phyloP scores from a whole-genome alignment of 768 basidiomycete species.

The Kwoniella bestiolae region DNA sequence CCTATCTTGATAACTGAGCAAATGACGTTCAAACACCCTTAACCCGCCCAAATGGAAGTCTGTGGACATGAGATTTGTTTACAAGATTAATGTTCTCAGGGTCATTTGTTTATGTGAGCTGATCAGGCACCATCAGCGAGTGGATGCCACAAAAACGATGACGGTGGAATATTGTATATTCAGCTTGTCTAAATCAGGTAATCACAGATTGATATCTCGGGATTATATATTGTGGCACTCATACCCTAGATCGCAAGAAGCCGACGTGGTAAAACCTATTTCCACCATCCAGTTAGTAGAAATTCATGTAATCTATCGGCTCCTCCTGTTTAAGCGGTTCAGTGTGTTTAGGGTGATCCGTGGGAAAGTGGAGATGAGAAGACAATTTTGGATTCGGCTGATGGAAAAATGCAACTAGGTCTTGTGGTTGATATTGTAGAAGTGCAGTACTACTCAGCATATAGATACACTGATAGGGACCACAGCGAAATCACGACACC shows the following conservation, averaged over 20 bases:
- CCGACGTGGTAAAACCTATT: not conserved
- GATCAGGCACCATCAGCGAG: slow-evolving; percentile 26
- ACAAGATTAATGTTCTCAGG: slow-evolving; percentile 12
- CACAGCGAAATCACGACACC: too few relatives aligned
- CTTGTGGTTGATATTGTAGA: too few relatives aligned
- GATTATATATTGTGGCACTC: not conserved
- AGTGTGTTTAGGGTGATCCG: not conserved
- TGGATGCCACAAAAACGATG: not conserved
- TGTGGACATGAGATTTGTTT: slow-evolving; percentile 11
- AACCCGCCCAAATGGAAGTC: not conserved
- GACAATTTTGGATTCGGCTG: slow-evolving; percentile 11
- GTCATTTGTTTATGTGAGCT: slow-evolving; percentile 7
- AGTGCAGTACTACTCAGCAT: too few relatives aligned
- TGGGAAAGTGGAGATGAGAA: slow-evolving; percentile 3
- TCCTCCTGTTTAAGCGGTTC: not conserved
- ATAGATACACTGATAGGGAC: too few relatives aligned
- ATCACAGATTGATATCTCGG: slow-evolving; percentile 7
- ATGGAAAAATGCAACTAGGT: too few relatives aligned
- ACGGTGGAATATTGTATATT: slow-evolving; percentile 8
- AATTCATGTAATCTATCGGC: not conserved
- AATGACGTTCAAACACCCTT: not conserved
- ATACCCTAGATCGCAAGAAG: not conserved
- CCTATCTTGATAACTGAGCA: not conserved
- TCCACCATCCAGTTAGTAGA: not conserved
- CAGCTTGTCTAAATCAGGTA: not conserved